Evolutionary conservation across 352 stramenopile genomes (phyloP), one percentile per base, ranked within the genome.

Genomic region (Pythium folliculosum): DNA sequence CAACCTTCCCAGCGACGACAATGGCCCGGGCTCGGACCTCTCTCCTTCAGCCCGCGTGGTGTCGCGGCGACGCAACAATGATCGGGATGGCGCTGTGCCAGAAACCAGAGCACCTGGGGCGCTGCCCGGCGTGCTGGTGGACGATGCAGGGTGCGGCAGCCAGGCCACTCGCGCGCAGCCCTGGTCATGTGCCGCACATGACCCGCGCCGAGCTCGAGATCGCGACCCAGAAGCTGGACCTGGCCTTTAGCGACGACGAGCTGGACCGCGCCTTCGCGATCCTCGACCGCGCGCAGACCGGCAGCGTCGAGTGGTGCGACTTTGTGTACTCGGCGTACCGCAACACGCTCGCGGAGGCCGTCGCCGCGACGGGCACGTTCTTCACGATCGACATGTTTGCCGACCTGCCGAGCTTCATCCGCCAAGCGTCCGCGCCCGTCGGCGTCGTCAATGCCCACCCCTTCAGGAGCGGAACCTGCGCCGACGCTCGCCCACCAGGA

Each of bases 141-240:
- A 16, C 25, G 50, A 56, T 5, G 27, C 50, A 2, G 50, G 50
- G 8, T 13, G 25, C 1, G 50, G 40, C 1, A 56, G 27, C 23
- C 25, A 25, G 25, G 37, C 22, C 0, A 9, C 12, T 14, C 7
- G n/a, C 35, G 40, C 17, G 10, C 50, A 16, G 16, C 58, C 50
- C 7, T 57, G 50, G 19, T 60, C 51, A 14, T 25, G n/a, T 68
- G 52, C n/a, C n/a, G n/a, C n/a, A n/a, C 7, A 75, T 87, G 30
- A 75, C 74, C 35, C 59, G 60, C 13, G 68, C 56, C 0, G 77
- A 87, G 65, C 66, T 87, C 5, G 76, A 87, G 65, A 87, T 84
- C 55, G 78, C 78, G 23, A 60, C 82, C n/a, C 77, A 87, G 37
- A 87, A 87, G 61, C 69, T 87, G 14, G 71, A 73, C n/a, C n/a